phyloP scores from a whole-genome alignment of 176 grass and related monocot species.

The Puya raimondii region DNA sequence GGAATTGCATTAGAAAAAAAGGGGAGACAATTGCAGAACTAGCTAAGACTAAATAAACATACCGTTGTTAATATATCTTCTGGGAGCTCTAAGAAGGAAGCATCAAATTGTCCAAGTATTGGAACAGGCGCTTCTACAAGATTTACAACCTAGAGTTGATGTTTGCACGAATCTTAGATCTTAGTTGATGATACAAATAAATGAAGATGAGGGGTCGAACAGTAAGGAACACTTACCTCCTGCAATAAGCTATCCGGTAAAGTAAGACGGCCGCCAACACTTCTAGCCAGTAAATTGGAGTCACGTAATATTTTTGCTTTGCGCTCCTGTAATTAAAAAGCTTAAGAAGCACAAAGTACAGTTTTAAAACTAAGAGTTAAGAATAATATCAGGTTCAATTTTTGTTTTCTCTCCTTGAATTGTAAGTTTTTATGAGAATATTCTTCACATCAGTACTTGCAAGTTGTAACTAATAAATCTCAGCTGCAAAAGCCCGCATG shows the following conservation, averaged over 20 bases:
- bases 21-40: neutral
- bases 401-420: neutral
- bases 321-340: conserved; percentile 51
- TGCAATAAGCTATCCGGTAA: conserved; percentile 56
- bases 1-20: neutral
- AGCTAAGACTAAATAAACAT: conserved; percentile 16
- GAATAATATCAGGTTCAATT: neutral
- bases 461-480: neutral
- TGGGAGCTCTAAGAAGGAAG: conserved; percentile 87
- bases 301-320: conserved; percentile 51
- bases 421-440: neutral
- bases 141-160: conserved; percentile 62
- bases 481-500: neutral
- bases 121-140: conserved; percentile 76
- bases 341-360: conserved; percentile 6
- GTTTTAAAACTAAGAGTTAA: neutral
- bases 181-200: neutral
- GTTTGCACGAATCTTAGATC: neutral
- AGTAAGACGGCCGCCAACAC: conserved; percentile 47
- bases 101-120: conserved; percentile 78
- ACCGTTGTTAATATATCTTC: conserved; percentile 91
- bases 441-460: neutral
- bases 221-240: conserved; percentile 47
- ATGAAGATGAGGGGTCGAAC: conserved; percentile 8
- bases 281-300: conserved; percentile 49